Conservation (phyloP, 805 yeast genomes). For the Nakazawaea holstii region DNA sequence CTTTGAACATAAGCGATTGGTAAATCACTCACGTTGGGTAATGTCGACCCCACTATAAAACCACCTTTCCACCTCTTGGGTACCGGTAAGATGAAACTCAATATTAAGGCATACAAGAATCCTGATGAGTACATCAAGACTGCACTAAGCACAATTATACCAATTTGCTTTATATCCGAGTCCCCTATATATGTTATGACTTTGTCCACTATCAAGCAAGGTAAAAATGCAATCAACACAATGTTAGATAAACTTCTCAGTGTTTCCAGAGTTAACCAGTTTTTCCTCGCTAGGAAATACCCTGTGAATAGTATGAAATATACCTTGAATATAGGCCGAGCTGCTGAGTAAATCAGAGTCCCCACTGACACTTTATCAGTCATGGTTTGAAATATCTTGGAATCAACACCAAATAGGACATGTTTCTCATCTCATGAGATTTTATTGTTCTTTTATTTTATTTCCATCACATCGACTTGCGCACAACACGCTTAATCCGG, state of each 20-base stretch:
- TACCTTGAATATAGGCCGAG: slow-evolving; percentile 72
- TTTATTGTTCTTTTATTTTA: too few relatives aligned
- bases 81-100: slow-evolving; percentile 30
- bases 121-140: slow-evolving; percentile 44
- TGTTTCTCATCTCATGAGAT: too few relatives aligned
- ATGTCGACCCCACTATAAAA: slow-evolving; percentile 59
- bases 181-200: slow-evolving; percentile 56
- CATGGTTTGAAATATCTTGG: neutral
- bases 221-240: slow-evolving; percentile 57
- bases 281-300: slow-evolving; percentile 48
- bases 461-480: too few relatives aligned
- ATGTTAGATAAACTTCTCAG: slow-evolving; percentile 59
- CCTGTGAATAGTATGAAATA: slow-evolving; percentile 71
- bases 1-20: slow-evolving; percentile 77
- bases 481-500: too few relatives aligned
- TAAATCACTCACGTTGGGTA: slow-evolving; percentile 71
- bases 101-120: slow-evolving; percentile 21
- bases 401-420: too few relatives aligned
- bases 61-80: slow-evolving; percentile 75
- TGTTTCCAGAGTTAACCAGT: slow-evolving; percentile 58
- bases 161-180: slow-evolving; percentile 63
- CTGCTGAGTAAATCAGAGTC: slow-evolving; percentile 46
- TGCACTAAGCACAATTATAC: slow-evolving; percentile 53
- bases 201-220: slow-evolving; percentile 60
- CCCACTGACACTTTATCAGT: slow-evolving; percentile 11